Evolutionary conservation across 768 basidiomycete species (phyloP).

Genomic region (Tylopilus sp.): DNA sequence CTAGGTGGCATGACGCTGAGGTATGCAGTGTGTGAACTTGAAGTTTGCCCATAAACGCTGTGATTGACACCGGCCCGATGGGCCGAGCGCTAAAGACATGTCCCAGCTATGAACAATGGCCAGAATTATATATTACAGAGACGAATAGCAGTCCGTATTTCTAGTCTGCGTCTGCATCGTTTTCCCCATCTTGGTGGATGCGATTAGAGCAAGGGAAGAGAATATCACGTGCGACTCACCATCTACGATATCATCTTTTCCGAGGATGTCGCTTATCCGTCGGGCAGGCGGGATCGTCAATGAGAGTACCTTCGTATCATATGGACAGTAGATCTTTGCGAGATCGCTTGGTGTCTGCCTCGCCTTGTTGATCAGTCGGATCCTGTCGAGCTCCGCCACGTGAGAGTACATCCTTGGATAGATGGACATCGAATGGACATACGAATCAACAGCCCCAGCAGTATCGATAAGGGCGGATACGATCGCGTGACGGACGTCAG

Average conservation of each 20-base stretch:
- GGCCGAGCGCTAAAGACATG: too few species aligned
- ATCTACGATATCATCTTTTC: slow-evolving; percentile 15
- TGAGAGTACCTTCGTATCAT: slow-evolving; percentile 14
- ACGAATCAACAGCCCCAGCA: slow-evolving; percentile 26
- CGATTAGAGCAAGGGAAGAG: neutral
- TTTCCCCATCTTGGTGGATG: slow-evolving; percentile 5
- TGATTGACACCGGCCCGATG: too few species aligned
- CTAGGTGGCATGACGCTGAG: too few species aligned
- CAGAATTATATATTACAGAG: neutral
- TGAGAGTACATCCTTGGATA: neutral
- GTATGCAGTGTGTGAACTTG: too few species aligned
- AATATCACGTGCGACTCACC: slow-evolving; percentile 7
- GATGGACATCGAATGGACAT: neutral
- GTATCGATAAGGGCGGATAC: slow-evolving; percentile 22
- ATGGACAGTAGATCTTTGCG: slow-evolving; percentile 17
- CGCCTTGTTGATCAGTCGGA: slow-evolving; percentile 23
- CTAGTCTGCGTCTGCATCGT: neutral
- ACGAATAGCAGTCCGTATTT: neutral
- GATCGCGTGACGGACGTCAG: slow-evolving; percentile 13
- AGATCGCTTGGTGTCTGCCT: slow-evolving; percentile 26
- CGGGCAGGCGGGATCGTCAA: slow-evolving; percentile 21
- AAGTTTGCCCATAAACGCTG: too few species aligned
- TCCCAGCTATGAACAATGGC: neutral
- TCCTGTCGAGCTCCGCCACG: slow-evolving; percentile 10
- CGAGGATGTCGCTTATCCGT: slow-evolving; percentile 7